These are phyloP conservation scores for Cutaneotrichosporon cyanovorans DNA, from an alignment of 1,284 basidiomycete genomes.

Conservation along the genomic window DNA sequence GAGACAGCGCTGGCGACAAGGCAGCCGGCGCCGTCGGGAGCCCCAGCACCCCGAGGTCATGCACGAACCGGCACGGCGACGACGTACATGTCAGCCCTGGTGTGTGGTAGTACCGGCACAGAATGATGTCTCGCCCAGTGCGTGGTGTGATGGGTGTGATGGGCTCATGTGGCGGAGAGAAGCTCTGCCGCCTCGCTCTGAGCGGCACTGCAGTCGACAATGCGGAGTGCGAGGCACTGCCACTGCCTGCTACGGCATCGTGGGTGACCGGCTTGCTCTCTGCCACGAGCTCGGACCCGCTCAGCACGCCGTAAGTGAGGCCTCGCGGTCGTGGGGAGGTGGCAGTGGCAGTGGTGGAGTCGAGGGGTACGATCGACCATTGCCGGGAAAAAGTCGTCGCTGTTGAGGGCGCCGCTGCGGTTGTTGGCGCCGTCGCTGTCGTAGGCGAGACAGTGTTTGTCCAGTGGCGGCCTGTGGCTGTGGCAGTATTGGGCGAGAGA, in stretches of 20 bases:
- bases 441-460: too few species aligned
- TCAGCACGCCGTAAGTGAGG: conserved; percentile 35
- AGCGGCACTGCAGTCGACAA: not conserved
- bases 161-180: too few species aligned
- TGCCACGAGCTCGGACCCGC: conserved; percentile 23
- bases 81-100: conserved; percentile 44
- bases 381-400: too few species aligned
- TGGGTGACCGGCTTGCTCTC: conserved; percentile 30
- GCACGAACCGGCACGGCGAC: conserved; percentile 46
- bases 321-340: conserved; percentile 20
- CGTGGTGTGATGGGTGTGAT: not conserved
- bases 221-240: not conserved
- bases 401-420: too few species aligned
- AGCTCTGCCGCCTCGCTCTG: too few species aligned
- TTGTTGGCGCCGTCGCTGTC: too few species aligned
- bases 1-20: not conserved
- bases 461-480: too few species aligned
- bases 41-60: conserved; percentile 23
- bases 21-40: not conserved
- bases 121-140: conserved; percentile 34
- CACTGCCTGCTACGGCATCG: not conserved
- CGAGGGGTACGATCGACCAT: too few species aligned
- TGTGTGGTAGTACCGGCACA: conserved; percentile 46
- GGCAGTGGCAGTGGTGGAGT: too few species aligned
- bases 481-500: conserved; percentile 5